Conservation (phyloP, 257 asterid species). For the Nicotiana tabacum region DNA sequence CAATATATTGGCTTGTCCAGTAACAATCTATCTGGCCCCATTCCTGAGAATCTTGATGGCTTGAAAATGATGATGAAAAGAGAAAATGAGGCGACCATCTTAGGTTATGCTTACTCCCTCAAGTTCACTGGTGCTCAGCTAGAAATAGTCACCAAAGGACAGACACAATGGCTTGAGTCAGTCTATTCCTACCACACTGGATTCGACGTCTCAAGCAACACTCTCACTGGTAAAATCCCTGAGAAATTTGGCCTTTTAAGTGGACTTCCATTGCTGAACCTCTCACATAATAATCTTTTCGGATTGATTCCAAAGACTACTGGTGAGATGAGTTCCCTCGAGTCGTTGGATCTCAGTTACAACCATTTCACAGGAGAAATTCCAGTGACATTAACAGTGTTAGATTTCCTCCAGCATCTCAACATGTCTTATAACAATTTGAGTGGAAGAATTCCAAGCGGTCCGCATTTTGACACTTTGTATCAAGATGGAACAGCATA, state of each 20-base stretch:
- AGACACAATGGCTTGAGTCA: neutral
- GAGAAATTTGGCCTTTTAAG: neutral
- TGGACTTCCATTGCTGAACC: neutral
- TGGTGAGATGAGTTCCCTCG: neutral
- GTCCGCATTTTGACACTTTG: constrained; percentile 12
- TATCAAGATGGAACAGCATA: constrained; percentile 7
- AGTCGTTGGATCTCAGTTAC: constrained; percentile 2
- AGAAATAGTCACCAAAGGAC: constrained; percentile 10
- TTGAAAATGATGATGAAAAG: neutral
- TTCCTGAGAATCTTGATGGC: constrained; percentile 10
- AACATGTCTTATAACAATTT: constrained; percentile 13
- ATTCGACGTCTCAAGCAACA: neutral
- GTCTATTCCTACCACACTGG: constrained; percentile 9
- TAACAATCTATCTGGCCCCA: constrained; percentile 11
- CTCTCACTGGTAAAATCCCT: neutral
- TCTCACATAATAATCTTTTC: neutral
- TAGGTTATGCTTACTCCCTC: constrained; percentile 1
- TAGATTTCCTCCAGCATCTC: neutral
- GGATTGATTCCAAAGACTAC: neutral
- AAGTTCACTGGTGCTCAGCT: constrained; percentile 7
- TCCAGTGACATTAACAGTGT: neutral
- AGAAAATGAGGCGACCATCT: neutral
- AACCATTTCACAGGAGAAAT: constrained; percentile 6
- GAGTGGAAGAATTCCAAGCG: neutral
- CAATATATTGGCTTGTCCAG: constrained; percentile 3